Conservation (phyloP, 1,139 yeast species). For the Candida sanyaensis region DNA sequence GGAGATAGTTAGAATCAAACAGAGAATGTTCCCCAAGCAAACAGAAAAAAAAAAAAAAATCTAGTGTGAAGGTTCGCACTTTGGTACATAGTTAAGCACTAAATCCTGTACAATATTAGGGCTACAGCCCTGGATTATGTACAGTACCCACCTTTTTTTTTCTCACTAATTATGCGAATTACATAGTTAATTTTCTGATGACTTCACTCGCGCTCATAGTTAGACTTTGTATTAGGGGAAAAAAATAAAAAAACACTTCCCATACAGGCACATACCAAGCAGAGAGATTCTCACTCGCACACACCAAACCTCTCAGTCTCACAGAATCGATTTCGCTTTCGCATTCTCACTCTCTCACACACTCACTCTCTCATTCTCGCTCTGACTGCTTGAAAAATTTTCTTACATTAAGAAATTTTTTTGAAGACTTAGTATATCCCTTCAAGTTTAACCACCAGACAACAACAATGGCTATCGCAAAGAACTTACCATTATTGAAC, state of each 20-base stretch:
- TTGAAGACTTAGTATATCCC: conserved; percentile 5
- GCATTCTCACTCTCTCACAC: conserved; percentile 3
- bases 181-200: too few species aligned
- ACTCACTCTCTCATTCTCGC: conserved; percentile 5
- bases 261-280: not conserved
- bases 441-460: conserved; percentile 7
- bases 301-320: not conserved
- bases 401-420: conserved; percentile 5
- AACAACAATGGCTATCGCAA: conserved; percentile 79
- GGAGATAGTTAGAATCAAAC: not conserved
- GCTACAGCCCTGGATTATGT: conserved; percentile 3
- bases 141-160: conserved; percentile 3
- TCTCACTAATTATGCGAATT: not conserved
- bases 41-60: too few species aligned
- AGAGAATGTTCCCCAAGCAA: too few species aligned
- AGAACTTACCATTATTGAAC: conserved; percentile 97
- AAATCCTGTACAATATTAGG: conserved; percentile 4
- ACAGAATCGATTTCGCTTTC: not conserved
- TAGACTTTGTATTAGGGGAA: not conserved
- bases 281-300: not conserved
- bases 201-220: not conserved
- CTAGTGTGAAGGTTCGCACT: not conserved
- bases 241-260: not conserved
- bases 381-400: conserved; percentile 12
- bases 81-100: not conserved